Percentiles rank a stretch among this genome's conserved stretches.
These are phyloP conservation scores for Urtica urens DNA, from an alignment of 306 rosid species.

Conservation along the genomic window DNA sequence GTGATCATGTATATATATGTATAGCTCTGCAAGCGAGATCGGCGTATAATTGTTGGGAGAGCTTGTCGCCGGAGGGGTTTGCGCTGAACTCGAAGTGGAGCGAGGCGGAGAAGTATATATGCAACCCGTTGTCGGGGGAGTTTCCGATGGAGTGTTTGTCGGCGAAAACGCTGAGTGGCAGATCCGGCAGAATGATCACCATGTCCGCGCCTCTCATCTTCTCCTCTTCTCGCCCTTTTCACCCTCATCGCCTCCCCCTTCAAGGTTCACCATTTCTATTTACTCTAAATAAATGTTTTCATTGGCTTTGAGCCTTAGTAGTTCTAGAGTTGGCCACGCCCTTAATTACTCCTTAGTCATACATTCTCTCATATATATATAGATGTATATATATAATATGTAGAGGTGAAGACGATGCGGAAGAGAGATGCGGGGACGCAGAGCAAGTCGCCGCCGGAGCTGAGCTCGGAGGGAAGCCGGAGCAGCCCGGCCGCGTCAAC, in stretches of 20 bases:
- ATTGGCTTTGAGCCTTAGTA: no score
- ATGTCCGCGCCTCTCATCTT: conserved; percentile 64
- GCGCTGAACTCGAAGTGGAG: conserved; percentile 91
- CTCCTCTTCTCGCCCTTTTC: conserved; percentile 20
- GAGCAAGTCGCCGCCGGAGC: conserved; percentile 45
- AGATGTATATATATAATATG: no score
- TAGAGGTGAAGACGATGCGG: conserved; percentile 32
- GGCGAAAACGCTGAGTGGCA: conserved; percentile 78
- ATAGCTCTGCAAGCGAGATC: conserved; percentile 82
- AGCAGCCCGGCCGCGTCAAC: conserved; percentile 51
- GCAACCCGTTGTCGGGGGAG: conserved; percentile 90
- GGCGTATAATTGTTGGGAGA: conserved; percentile 52
- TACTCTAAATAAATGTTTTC: conserved; percentile 29
- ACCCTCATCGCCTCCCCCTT: no score
- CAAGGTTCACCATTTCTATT: not conserved
- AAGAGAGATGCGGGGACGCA: conserved; percentile 83
- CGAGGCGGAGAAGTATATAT: conserved; percentile 88
- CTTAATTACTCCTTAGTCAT: conserved; percentile 28
- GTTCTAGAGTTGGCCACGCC: no score
- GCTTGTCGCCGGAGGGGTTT: conserved; percentile 77
- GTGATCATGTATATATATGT: conserved; percentile 3
- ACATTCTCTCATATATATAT: no score
- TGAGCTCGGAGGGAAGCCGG: conserved; percentile 54
- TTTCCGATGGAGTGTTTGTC: conserved; percentile 93
- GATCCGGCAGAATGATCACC: conserved; percentile 57